Evolutionary conservation across 208 protist species (phyloP), one percentile per base, ranked within the genome.

Genomic region (Novymonas esmeraldas): DNA sequence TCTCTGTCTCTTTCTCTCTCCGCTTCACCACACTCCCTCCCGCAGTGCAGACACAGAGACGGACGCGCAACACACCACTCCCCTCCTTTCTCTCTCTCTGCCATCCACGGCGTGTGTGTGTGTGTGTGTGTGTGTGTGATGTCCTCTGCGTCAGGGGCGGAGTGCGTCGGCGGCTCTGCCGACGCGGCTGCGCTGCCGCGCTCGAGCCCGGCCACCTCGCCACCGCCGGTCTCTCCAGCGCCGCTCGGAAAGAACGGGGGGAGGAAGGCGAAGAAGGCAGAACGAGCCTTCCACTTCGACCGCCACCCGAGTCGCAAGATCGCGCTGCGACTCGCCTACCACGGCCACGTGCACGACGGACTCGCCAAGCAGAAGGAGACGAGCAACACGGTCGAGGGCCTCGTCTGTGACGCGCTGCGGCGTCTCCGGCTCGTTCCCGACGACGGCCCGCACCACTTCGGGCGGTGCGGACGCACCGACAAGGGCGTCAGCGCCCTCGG

Each of bases 401-500:
- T 90, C 52, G 65, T 96, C 6, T 75, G 78, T 3, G 57, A 73
- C 6, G 79, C 79, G 13, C 70, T 94, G 41, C 64, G 67, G 34
- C 81, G 79, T 3, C 48, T 94, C 22, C 84, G 83, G 6, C 77
- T 96, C 26, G 66, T 96, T 11, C 76, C 82, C 1, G 70, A 81
- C 6, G 68, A 75, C 31, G 88, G 87, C 1, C 91, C 91, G 7
- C 56, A 73, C 51, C 73, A 86, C 61, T 81, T 94, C 49, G 76
- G 78, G 4, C 91, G 91, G 28, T 96, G 91, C 60, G 91, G 91
- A 16, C 81, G 91, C 26, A 96, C 91, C 0, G 91, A 96, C 62
- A 96, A 96, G 71, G 91, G 91, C 24, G 91, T 96, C 28, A 94
- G 88, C 71, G 91, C 91, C 5, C 78, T 96, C 29, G 88, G 91